Evolutionary conservation across 2,329 filamentous ascomycete species (phyloP).

Genomic region (Paradendryphiella salina): DNA sequence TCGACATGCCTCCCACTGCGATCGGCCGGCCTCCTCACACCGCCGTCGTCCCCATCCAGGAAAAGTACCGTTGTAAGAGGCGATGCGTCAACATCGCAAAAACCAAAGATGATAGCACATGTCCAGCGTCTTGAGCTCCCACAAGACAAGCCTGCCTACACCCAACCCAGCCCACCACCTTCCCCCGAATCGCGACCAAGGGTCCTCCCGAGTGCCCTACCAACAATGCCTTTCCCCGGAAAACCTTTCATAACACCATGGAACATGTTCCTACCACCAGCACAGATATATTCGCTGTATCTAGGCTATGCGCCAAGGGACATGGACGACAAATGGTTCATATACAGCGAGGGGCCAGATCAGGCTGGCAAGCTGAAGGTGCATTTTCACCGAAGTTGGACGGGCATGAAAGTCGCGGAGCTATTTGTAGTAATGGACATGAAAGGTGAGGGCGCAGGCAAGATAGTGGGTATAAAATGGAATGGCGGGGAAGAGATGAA

Average conservation of each 20-base stretch:
- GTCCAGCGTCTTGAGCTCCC: slow-evolving; percentile 15
- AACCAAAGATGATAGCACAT: slow-evolving; percentile 9
- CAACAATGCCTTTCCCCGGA: slow-evolving; percentile 26
- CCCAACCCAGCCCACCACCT: slow-evolving; percentile 1
- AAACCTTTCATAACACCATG: slow-evolving; percentile 29
- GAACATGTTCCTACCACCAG: slow-evolving; percentile 40
- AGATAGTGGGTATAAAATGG: slow-evolving; percentile 44
- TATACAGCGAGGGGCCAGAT: slow-evolving; percentile 43
- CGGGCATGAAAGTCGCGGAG: slow-evolving; percentile 40
- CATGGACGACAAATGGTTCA: slow-evolving; percentile 40
- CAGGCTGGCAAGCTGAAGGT: slow-evolving; percentile 41
- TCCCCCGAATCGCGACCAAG: slow-evolving; percentile 11
- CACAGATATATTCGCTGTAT: slow-evolving; percentile 37
- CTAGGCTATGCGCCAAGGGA: slow-evolving; percentile 31
- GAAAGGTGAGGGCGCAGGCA: slow-evolving; percentile 42
- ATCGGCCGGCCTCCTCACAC: slow-evolving; percentile 11
- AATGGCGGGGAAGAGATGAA: slow-evolving; percentile 34
- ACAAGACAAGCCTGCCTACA: slow-evolving; percentile 1
- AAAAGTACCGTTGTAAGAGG: slow-evolving; percentile 4
- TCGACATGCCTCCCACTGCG: background rate
- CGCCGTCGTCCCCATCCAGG: slow-evolving; percentile 13
- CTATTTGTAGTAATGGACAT: slow-evolving; percentile 42
- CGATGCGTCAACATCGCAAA: slow-evolving; percentile 3
- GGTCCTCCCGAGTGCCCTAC: slow-evolving; percentile 20
- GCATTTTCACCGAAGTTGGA: slow-evolving; percentile 42